Conservation (phyloP, 768 basidiomycete species). For the Suillus variegatus region DNA sequence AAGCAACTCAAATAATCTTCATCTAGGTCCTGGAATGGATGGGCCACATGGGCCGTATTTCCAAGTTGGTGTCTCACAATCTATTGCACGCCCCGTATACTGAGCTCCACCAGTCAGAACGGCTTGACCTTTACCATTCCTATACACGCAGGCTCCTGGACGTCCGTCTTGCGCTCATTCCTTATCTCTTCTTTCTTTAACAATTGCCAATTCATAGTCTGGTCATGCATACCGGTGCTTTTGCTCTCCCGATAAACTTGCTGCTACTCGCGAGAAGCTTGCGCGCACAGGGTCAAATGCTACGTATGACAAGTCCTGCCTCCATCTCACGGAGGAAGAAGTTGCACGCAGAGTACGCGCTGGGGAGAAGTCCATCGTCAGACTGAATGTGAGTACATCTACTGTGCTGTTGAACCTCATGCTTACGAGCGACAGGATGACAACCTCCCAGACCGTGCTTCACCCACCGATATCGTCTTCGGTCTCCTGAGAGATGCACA, state of each 20-base stretch:
- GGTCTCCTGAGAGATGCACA: slow-evolving; percentile 73
- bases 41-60: slow-evolving; percentile 85
- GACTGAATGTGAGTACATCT: slow-evolving; percentile 71
- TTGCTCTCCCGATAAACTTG: slow-evolving; percentile 74
- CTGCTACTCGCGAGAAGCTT: slow-evolving; percentile 66
- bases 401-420: not conserved
- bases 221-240: slow-evolving; percentile 96
- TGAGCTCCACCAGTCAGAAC: slow-evolving; percentile 68
- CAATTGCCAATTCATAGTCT: slow-evolving; percentile 44
- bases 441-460: slow-evolving; percentile 49
- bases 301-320: slow-evolving; percentile 87
- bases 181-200: not conserved
- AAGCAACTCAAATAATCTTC: slow-evolving; percentile 9
- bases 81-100: not conserved
- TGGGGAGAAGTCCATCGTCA: slow-evolving; percentile 79
- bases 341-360: slow-evolving; percentile 69
- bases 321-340: slow-evolving; percentile 87
- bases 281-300: slow-evolving; percentile 72
- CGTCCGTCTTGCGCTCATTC: slow-evolving; percentile 40
- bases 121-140: slow-evolving; percentile 78
- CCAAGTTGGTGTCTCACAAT: slow-evolving; percentile 52
- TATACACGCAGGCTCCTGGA: slow-evolving; percentile 77
- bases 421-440: slow-evolving; percentile 48
- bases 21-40: slow-evolving; percentile 71
- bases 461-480: slow-evolving; percentile 73